Evolutionary conservation across 768 basidiomycete species (phyloP), one percentile per base, ranked within the genome.

Genomic region (Psilocybe cubensis): DNA sequence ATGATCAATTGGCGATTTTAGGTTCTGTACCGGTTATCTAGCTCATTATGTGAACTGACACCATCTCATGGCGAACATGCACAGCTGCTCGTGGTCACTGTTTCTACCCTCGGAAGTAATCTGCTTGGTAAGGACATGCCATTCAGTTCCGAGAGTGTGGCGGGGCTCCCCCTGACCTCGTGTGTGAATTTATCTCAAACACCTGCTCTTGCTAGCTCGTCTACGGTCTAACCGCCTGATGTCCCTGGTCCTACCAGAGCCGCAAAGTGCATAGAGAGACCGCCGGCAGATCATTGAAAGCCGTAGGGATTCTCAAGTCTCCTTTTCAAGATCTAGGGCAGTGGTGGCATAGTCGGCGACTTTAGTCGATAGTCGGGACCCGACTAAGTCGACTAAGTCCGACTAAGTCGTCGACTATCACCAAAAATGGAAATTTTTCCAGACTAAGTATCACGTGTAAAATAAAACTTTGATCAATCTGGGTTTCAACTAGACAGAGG

Each of bases 161-260:
- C 35, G 14, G 6, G n/a, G 35, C 5, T 38, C 12, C 35, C 35
- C 23, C 51, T 41, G 28, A 35, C 45, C 54, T 49, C 47, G 24
- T 56, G 46, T 14, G 46, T 29, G 18, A 45, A n/a, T 10, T 42
- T 20, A 42, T 42, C 41, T 35, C 28, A 18, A 52, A 52, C 17
- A 29, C 29, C 40, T 44, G 45, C 1, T 28, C 46, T 29, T 10
- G 31, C 18, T n/a, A 17, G 18, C 46, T 48, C 14, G 46, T 35
- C 29, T 46, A 41, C 35, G 35, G 10, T n/a, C 14, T 23, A 24
- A 21, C 14, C 25, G 17, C 21, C n/a, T 57, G 47, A 57, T 57
- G 56, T 44, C 56, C 56, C 56, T 57, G 56, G 20, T 25, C 23
- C 21, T 14, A 40, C 11, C 47, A 21, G n/a, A 52, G 50, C 50